Evolutionary conservation across 768 basidiomycete species (phyloP).

Genomic region (Mycena sanguinolenta): DNA sequence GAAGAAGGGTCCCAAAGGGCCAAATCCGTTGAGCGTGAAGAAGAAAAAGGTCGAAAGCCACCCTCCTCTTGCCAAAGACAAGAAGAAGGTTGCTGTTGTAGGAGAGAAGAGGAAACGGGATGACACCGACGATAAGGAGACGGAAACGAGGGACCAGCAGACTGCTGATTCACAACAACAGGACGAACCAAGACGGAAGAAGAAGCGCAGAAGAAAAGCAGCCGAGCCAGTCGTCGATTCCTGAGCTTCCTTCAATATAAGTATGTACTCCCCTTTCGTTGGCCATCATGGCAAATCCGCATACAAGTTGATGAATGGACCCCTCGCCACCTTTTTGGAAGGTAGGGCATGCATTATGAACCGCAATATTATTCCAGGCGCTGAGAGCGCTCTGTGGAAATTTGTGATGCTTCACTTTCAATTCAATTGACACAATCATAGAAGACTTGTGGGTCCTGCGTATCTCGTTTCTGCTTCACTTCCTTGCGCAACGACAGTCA

Average conservation of each 20-base stretch:
- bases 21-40: slow-evolving; percentile 94
- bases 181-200: slow-evolving; percentile 31
- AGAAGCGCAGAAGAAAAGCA: slow-evolving; percentile 30
- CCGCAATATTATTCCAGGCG: no score
- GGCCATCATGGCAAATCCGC: no score
- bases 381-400: no score
- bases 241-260: neutral
- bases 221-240: neutral
- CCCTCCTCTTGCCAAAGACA: slow-evolving; percentile 25
- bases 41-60: slow-evolving; percentile 71
- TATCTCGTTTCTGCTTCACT: no score
- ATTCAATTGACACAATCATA: no score
- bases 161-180: slow-evolving; percentile 9
- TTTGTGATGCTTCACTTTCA: no score
- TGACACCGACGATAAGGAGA: slow-evolving; percentile 30
- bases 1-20: slow-evolving; percentile 84
- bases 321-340: no score
- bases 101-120: slow-evolving; percentile 36
- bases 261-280: neutral
- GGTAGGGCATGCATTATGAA: no score
- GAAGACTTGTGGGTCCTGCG: no score
- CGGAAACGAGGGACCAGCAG: neutral
- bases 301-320: no score
- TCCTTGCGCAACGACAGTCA: no score
- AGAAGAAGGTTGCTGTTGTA: slow-evolving; percentile 16